Evolutionary conservation across 2,329 filamentous ascomycete species (phyloP), one percentile per base, ranked within the genome.

Genomic region (Fusarium sublunatum): DNA sequence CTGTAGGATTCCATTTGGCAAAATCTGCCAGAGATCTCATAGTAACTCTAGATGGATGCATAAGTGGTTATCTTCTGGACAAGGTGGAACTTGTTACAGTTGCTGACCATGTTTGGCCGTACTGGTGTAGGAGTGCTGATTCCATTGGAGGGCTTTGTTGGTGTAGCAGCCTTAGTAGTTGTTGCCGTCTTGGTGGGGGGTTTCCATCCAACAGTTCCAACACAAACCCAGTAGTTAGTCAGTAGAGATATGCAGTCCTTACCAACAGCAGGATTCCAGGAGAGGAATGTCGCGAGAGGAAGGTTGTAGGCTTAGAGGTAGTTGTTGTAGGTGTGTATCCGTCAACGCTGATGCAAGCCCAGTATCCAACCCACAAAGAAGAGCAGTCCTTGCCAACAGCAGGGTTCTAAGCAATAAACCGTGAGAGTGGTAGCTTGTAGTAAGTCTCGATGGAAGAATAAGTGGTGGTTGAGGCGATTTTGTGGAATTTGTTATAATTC

Each of bases 71-170:
- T 69, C 0, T 13, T 39, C 8, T 60, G 32, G 0, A 75, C 55
- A 2, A 58, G 41, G 44, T 74, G 58, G 43, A 75, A 76, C 34
- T 59, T 70, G 11, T 73, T 64, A 25, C 74, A 75, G 52, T 72
- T 72, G 8, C 46, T 48, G 7, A 67, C 64, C 66, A 76, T 73
- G 34, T 66, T 69, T 2, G 65, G 48, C 47, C 75, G 72, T 7
- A 59, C 71, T 3, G 74, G 72, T 7, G 65, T 64, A 1, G 74
- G 73, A 6, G 71, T 75, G 1, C 60, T 31, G 29, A 72, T 60
- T 1, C 63, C 66, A 13, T 51, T 58, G 2, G 24, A 42, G 1
- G 42, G 53, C 4, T 52, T 40, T 5, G 32, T 54, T 11, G 35
- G 28, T 12, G 44, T 31, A 2, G 59, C 38, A 7, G 13, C 15